Evolutionary conservation across 768 basidiomycete species (phyloP).

Genomic region (Guyanaporus albipodus): DNA sequence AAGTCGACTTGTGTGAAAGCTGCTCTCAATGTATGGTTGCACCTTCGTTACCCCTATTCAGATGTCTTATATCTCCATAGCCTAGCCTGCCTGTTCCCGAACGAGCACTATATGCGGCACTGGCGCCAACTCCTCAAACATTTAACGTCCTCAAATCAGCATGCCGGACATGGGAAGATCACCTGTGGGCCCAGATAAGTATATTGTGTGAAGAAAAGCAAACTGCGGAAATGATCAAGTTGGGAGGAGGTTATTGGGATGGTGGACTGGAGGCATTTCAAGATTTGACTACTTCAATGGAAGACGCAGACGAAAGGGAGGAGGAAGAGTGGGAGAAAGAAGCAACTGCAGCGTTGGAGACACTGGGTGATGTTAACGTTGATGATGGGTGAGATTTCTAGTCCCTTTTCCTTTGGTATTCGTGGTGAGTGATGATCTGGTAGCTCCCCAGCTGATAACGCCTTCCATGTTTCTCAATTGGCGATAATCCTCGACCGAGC

Average conservation of each 20-base stretch:
- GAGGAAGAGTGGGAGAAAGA: constrained; percentile 66
- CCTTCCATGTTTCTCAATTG: constrained; percentile 80
- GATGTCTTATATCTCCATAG: constrained; percentile 30
- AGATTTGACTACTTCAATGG: constrained; percentile 30
- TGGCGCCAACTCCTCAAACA: constrained; percentile 70
- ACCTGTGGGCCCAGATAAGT: constrained; percentile 88
- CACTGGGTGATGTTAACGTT: constrained; percentile 53
- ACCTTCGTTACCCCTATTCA: background rate
- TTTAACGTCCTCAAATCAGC: constrained; percentile 62
- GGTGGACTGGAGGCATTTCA: constrained; percentile 48
- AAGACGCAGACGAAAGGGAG: constrained; percentile 34
- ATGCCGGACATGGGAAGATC: constrained; percentile 91
- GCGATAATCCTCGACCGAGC: constrained; percentile 73
- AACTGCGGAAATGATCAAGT: constrained; percentile 58
- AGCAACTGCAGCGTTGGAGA: constrained; percentile 52
- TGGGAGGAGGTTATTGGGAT: constrained; percentile 81
- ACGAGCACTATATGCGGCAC: constrained; percentile 83
- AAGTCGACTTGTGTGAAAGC: constrained; percentile 79
- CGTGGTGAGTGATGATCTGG: constrained; percentile 2
- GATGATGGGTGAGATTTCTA: constrained; percentile 56
- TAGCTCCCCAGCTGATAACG: constrained; percentile 63
- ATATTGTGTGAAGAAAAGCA: constrained; percentile 79
- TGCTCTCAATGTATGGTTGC: constrained; percentile 60
- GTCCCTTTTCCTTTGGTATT: background rate
- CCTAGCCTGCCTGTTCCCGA: constrained; percentile 63